Base-by-base conservation (phyloP, 2,329 filamentous ascomycete species). In the Trichoderma atroviride region DNA sequence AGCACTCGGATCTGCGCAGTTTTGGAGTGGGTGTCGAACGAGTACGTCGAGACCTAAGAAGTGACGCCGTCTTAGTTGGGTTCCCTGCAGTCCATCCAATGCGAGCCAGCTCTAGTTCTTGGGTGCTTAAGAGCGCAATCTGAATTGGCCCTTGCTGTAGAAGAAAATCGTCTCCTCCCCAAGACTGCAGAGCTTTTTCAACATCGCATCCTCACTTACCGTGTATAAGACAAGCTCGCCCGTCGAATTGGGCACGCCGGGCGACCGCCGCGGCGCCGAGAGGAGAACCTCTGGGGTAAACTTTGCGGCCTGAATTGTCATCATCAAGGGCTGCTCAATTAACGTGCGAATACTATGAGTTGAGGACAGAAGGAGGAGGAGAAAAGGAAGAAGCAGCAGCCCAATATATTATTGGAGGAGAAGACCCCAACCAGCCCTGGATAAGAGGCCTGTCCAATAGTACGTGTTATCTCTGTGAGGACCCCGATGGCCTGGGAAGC, bases 221-320 rank as follows among this genome's bases (percentile, higher is more conserved):
- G 88, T 88, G 76, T 90, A 93, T 33, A 94, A 79, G 58, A 90
- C 84, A 69, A 87, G 83, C 66, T 86, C 88, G 55, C 90, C 91
- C 64, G 86, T 83, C 47, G 84, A 78, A 77, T 93, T 95, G n/a
- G 92, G 92, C 0, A 88, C 79, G 59, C 89, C 92, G 19, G 88
- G 78, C 13, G 90, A 92, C 59, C 92, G 88, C 69, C 92, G 88
- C 37, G 92, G 91, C 19, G 91, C 91, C 73, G 90, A 90, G 75
- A 96, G 86, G 69, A 96, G 84, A 73, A 92, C 90, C 83, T 93
- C 87, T 5, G 92, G 91, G 11, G 91, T 93, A 81, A 94, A 92
- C 74, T 90, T 91, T 74, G 85, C 83, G 11, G 90, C 89, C 73
- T 86, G 85, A 76, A 92, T 85, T 9, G 90, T 92, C 92, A 94